Evolutionary conservation across 148 eudicot genomes (phyloP).

Genomic region (Nyssa sinensis): DNA sequence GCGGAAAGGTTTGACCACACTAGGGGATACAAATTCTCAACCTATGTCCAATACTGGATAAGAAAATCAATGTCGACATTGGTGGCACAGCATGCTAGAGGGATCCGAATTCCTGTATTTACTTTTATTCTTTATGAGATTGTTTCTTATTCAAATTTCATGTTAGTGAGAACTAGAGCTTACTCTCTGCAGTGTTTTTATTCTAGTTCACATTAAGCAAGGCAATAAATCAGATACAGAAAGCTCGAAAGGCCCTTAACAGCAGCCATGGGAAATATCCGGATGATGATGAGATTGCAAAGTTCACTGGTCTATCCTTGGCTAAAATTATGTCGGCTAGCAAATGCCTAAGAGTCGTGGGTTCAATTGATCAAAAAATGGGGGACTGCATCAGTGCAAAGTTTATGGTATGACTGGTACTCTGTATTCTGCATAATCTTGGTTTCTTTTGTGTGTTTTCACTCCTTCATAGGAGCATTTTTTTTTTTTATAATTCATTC

Average conservation of each 20-base stretch:
- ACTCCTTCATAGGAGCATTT: neutral
- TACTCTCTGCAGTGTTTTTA: conserved; percentile 4
- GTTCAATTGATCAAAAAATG: conserved; percentile 64
- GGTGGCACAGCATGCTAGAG: conserved; percentile 71
- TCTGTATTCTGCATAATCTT: neutral
- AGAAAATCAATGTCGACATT: conserved; percentile 71
- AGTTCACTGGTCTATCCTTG: conserved; percentile 69
- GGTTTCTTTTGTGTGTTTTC: neutral
- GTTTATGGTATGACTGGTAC: conserved; percentile 46
- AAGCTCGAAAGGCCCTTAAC: conserved; percentile 61
- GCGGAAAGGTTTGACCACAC: conserved; percentile 85
- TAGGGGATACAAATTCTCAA: conserved; percentile 81
- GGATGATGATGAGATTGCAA: conserved; percentile 63
- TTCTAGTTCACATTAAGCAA: conserved; percentile 61
- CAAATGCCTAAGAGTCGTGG: conserved; percentile 75
- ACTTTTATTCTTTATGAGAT: neutral
- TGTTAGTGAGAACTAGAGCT: neutral
- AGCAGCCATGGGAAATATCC: conserved; percentile 59
- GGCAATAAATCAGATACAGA: conserved; percentile 62
- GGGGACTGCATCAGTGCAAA: conserved; percentile 43
- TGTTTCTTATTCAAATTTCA: neutral
- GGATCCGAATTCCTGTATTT: conserved; percentile 73
- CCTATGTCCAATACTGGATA: conserved; percentile 90
- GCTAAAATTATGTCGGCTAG: conserved; percentile 59
- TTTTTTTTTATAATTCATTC: conserved; percentile 19